Evolutionary conservation across 1,284 basidiomycete genomes (phyloP), one percentile per base, ranked within the genome.

Genomic region (Ustilago crameri): DNA sequence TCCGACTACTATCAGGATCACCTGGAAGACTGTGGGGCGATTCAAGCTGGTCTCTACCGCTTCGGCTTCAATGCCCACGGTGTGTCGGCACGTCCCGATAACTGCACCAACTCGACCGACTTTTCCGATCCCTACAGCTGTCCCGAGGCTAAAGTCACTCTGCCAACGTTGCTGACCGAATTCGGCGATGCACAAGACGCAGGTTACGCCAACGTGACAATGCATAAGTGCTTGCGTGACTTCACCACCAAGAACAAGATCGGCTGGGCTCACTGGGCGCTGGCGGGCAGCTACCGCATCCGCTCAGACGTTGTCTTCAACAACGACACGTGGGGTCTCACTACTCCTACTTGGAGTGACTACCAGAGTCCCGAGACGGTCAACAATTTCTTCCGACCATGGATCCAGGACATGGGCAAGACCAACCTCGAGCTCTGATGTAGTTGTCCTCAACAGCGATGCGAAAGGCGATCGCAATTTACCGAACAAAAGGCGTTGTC

Each of bases 51-150:
- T 24, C 50, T 66, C 32, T 72, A 66, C 44, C 42, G 53, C 22
- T 66, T 62, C 24, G 69, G 69, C 30, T 66, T 72, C 55, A 72
- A 67, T 41, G 69, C 69, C 18, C 54, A 66, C 23, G 69, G 63
- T 51, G 49, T 54, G 9, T 51, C 44, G 0, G 53, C 62, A 14
- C 55, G 50, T 18, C 66, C 69, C 9, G 46, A 51, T 5, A 41
- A 26, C 0, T 72, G 69, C 55, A 51, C 22, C 44, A 44, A 44
- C 22, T 50, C 58, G 35, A 50, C 44, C 32, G 49, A 56, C 32
- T 61, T 51, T 27, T 47, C 46, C 8, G 51, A 61, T 18, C 55
- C 67, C 3, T 64, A 70, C 57, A 49, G 40, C 45, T 72, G 69
- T 35, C 63, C 62, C 3, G 3, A 26, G 2, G 55, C 69, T 32